These are phyloP conservation scores for Cercospora citrullina DNA, from an alignment of 2,329 filamentous ascomycete species.

Conservation along the genomic window DNA sequence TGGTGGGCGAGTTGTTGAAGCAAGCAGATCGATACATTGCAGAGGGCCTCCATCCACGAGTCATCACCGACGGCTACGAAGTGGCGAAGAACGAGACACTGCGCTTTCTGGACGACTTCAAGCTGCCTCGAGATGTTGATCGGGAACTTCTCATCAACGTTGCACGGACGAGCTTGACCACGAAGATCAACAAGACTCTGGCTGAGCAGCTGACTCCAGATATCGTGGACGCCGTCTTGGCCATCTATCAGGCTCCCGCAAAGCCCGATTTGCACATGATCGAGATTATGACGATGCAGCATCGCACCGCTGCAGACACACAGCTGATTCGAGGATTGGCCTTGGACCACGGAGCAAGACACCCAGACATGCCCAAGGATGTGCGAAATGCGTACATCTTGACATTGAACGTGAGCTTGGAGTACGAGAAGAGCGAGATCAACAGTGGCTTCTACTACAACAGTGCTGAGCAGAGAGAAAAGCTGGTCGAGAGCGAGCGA, in stretches of 20 bases:
- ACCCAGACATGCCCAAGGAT: conserved; percentile 97
- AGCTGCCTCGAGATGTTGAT: conserved; percentile 83
- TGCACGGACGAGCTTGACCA: conserved; percentile 89
- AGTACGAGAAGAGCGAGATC: conserved; percentile 99
- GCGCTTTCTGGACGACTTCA: conserved; percentile 94
- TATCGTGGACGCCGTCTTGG: conserved; percentile 93
- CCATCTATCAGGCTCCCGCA: conserved; percentile 83
- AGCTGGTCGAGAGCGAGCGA: conserved; percentile 95
- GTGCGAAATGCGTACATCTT: conserved; percentile 95
- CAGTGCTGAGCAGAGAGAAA: conserved; percentile 92
- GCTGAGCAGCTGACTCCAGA: conserved; percentile 89
- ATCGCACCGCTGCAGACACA: conserved; percentile 92
- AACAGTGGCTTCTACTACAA: conserved; percentile 99
- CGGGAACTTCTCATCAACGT: conserved; percentile 91
- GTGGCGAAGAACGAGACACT: conserved; percentile 91
- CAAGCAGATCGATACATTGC: conserved; percentile 95
- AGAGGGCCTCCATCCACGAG: conserved; percentile 93
- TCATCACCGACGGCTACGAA: conserved; percentile 97
- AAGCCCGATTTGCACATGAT: conserved; percentile 99
- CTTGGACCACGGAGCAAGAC: conserved; percentile 90
- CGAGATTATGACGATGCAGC: conserved; percentile 99
- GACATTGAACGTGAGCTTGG: conserved; percentile 91
- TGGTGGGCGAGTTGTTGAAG: conserved; percentile 96
- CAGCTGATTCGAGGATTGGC: conserved; percentile 92
- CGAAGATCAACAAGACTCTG: conserved; percentile 86